Percentiles rank a stretch among this genome's conserved stretches.
Conservation (phyloP, 305 asterid genomes). For the Fraxinus angustifolia region DNA sequence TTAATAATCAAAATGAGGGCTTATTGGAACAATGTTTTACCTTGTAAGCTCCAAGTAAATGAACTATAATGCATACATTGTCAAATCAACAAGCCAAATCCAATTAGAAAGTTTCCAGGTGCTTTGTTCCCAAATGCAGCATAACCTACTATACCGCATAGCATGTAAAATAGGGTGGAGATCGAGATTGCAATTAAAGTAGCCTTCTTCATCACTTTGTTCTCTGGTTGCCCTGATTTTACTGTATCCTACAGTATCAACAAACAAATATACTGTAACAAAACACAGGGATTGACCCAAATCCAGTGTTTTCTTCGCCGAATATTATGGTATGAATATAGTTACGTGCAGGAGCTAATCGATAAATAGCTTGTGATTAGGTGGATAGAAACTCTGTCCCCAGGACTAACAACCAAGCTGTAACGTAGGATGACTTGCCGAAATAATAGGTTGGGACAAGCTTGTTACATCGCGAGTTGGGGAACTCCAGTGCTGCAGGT, state of each 20-base stretch:
- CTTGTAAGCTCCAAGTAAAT: conserved; percentile 65
- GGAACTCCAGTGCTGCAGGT: neutral
- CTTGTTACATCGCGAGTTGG: neutral
- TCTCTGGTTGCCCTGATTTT: conserved; percentile 38
- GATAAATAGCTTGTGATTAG: neutral
- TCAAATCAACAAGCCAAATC: conserved; percentile 57
- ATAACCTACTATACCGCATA: conserved; percentile 57
- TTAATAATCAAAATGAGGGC: neutral
- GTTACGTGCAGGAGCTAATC: neutral
- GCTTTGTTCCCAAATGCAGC: conserved; percentile 67
- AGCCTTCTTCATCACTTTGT: conserved; percentile 50
- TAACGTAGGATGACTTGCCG: neutral
- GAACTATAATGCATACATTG: conserved; percentile 49
- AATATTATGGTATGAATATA: neutral
- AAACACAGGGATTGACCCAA: neutral
- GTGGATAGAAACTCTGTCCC: neutral
- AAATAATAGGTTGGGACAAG: neutral
- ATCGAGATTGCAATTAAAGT: conserved; percentile 30
- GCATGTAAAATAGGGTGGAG: conserved; percentile 46
- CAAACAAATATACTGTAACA: neutral
- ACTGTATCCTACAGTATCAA: conserved; percentile 47
- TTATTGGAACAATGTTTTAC: conserved; percentile 17
- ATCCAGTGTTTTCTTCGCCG: neutral
- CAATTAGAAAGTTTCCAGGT: conserved; percentile 62
- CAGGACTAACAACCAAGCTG: neutral